Conservation (phyloP, 2,329 filamentous ascomycete genomes). For the Neoarthrinium moseri region DNA sequence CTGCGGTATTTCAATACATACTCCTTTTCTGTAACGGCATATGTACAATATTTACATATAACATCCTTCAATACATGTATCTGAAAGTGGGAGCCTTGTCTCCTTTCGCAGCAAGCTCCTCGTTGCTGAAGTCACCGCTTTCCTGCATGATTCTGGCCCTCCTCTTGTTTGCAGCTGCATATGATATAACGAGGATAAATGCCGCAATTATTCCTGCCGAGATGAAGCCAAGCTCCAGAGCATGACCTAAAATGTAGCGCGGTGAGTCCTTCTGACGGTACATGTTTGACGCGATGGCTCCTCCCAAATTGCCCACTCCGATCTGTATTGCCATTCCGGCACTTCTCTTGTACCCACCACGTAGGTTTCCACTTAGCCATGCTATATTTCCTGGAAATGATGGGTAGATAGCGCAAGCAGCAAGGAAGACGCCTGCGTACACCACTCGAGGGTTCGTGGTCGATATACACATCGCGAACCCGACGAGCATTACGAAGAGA, state of each 20-base stretch:
- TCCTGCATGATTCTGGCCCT: constrained; percentile 45
- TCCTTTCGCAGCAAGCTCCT: constrained; percentile 57
- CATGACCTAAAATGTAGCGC: constrained; percentile 49
- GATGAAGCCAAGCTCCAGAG: constrained; percentile 50
- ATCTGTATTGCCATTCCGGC: constrained; percentile 66
- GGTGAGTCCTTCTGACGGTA: constrained; percentile 55
- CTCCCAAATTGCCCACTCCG: constrained; percentile 57
- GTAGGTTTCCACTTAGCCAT: constrained; percentile 78
- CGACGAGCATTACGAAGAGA: constrained; percentile 52
- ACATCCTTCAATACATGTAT: constrained; percentile 52
- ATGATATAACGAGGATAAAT: constrained; percentile 44
- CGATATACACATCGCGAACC: constrained; percentile 61
- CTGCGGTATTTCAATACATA: too few species aligned
- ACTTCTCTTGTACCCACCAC: constrained; percentile 63
- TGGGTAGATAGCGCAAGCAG: constrained; percentile 76
- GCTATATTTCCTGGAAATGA: constrained; percentile 75
- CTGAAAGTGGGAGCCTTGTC: constrained; percentile 63
- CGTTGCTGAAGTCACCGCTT: constrained; percentile 37
- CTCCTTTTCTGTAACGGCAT: too few species aligned
- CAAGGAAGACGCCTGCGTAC: constrained; percentile 76
- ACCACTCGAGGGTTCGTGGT: constrained; percentile 56
- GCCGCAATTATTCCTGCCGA: constrained; percentile 42
- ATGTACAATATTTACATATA: too few species aligned
- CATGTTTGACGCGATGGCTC: constrained; percentile 71
- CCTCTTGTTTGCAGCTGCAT: constrained; percentile 58